Evolutionary conservation across 352 stramenopile species (phyloP), one percentile per base, ranked within the genome.

Genomic region (Peronosclerospora sorghi): DNA sequence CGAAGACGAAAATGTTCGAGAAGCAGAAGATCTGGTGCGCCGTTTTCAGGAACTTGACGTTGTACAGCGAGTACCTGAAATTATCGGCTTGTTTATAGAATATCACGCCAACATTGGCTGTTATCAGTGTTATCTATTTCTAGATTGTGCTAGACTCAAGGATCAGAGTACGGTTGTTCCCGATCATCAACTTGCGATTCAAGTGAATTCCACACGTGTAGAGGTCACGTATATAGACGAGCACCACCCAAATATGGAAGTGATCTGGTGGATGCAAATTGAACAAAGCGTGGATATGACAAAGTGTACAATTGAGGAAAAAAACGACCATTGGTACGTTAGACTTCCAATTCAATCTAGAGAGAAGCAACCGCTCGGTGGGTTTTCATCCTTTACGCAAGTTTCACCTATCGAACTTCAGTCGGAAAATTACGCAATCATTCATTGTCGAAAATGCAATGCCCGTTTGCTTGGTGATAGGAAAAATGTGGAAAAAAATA

Each of bases 21-120:
- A 17, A 34, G 50, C 54, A 3, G 53, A 68, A 14, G 35, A 42
- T 29, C 29, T 84, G 7, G 27, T 48, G 0, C 17, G 36, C 7
- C 44, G 44, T 21, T 38, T 82, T 10, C 29, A 56, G 14, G 17
- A 8, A 9, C 41, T 76, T n/a, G 48, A 64, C 5, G 20, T 58
- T 3, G 14, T n/a, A 14, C 19, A 45, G 38, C 39, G 8, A n/a
- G 37, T 62, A 8, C 45, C 51, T 34, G 21, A 10, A n/a, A 57
- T 74, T 19, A 41, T 26, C 1, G 32, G 60, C 24, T 76, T 49
- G 19, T 15, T 86, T 21, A 58, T 88, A 14, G 78, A 91, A 53
- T 88, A 82, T 19, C 72, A 91, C 21, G 69, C 65, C 20, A 88
- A 91, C 40, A 87, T 91, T 29, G 75, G 73, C 26, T 86, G 75